phyloP scores from a whole-genome alignment of 164 flowering plant species.

The Kingdonia uniflora region DNA sequence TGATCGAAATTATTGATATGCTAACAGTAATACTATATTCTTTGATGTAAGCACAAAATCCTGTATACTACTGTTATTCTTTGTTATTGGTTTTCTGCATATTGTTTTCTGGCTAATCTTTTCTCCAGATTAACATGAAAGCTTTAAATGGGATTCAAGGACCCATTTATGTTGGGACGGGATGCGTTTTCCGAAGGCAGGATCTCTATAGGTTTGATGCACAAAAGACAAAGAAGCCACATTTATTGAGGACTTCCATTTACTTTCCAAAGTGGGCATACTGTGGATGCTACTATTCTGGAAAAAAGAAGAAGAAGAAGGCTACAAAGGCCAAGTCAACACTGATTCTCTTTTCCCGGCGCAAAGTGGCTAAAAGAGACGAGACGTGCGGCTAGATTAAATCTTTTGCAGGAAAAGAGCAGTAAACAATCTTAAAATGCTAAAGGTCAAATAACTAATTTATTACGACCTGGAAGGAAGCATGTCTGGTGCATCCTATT shows the following conservation, averaged over 20 bases:
- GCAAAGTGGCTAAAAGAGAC: too few relatives aligned
- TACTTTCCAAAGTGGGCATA: slow-evolving; percentile 60
- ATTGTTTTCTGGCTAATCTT: background rate
- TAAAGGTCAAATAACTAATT: too few relatives aligned
- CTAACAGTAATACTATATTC: slow-evolving; percentile 50
- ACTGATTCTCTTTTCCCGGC: too few relatives aligned
- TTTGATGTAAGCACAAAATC: slow-evolving; percentile 43
- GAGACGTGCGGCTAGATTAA: too few relatives aligned
- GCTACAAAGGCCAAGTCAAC: slow-evolving; percentile 24
- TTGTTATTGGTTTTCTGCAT: background rate
- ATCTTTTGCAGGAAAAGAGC: too few relatives aligned
- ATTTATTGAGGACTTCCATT: slow-evolving; percentile 40
- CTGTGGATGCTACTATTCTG: slow-evolving; percentile 30
- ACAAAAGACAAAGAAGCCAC: slow-evolving; percentile 41
- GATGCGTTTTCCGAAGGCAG: slow-evolving; percentile 64
- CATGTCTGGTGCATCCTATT: too few relatives aligned
- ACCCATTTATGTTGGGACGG: slow-evolving; percentile 76
- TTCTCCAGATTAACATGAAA: slow-evolving; percentile 60
- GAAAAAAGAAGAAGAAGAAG: slow-evolving; percentile 44
- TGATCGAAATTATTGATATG: slow-evolving; percentile 48
- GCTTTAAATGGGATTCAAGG: slow-evolving; percentile 81
- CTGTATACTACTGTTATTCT: background rate
- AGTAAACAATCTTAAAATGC: too few relatives aligned
- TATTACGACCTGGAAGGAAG: too few relatives aligned
- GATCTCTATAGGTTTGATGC: slow-evolving; percentile 64